Evolutionary conservation across 768 basidiomycete genomes (phyloP), one percentile per base, ranked within the genome.

Genomic region (Neoboletus subvelutipes): DNA sequence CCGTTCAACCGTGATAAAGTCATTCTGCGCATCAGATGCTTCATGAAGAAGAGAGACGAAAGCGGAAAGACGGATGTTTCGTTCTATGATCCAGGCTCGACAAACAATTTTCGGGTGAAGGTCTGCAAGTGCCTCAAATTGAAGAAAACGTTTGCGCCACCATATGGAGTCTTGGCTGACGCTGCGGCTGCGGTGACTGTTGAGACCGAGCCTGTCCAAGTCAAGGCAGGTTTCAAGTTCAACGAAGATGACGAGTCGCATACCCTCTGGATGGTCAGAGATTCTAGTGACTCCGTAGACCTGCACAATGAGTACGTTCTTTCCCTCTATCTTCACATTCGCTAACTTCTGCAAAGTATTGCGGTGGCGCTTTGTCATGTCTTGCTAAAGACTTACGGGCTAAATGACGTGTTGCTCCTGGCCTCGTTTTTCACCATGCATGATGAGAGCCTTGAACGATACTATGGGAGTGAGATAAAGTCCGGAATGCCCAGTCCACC

Each of bases 91-190:
- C 13, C 31, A 18, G 31, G 5, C 11, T 22, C 33, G 5, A 31
- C 17, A 5, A 15, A n/a, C 22, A 20, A 36, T 1, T 37, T 64
- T 24, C 22, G 12, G 7, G 41, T 64, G 37, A 52, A 11, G 12
- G 17, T 28, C 12, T 63, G 61, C 47, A 60, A 47, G 22, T 15
- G 12, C 4, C 34, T 64, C 47, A 60, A 6, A 5, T 18, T 55
- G 42, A 55, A 41, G 50, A 63, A 64, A 29, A 55, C 11, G 13
- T 63, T 64, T 40, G 52, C 50, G 6, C 62, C 61, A 15, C 61
- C 57, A 26, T 43, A 18, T 13, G 52, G 61, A 13, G 29, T 62
- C 18, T 24, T 50, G 24, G n/a, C 46, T n/a, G 39, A 43, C 2
- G 33, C 6, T 10, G 28, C 11, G 24, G 5, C 15, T n/a, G 36